Evolutionary conservation across 2,329 filamentous ascomycete species (phyloP), one percentile per base, ranked within the genome.

Genomic region (Beauveria australis): DNA sequence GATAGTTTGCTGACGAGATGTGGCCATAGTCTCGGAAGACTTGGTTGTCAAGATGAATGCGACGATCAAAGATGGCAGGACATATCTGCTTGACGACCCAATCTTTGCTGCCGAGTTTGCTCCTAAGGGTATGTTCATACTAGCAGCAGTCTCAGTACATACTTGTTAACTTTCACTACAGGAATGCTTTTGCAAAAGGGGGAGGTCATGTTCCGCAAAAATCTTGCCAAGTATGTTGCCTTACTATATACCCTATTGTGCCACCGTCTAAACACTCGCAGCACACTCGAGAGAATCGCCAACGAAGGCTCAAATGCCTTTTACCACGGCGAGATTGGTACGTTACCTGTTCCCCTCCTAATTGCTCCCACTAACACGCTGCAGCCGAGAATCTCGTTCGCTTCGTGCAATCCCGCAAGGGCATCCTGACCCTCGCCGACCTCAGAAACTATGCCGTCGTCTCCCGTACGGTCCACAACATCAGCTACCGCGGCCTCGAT

Each of bases 31-130:
- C 2, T 89, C 83, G 3, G 77, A 83, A 59, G 93, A 97, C 70
- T 76, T 92, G 24, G 80, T 91, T 24, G 79, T 78, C 9, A 93
- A 93, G 68, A 93, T 96, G 82, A 70, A 78, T 0, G 76, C 71
- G 47, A 49, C 54, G 14, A 46, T 63, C 40, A n/a, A 51, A 5
- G 59, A 66, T 8, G 65, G 67, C 1, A 64, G 68, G 54, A 77
- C 91, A 66, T 96, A 96, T 67, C 75, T 97, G 0, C 76, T 86
- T 0, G 79, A 89, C 3, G 85, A 97, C 61, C 86, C 88, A 0
- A 83, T 85, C 3, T 97, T 91, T 88, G 91, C 92, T 0, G 72
- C 89, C 53, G 93, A 97, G 70, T 97, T 97, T 75, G 92, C 91
- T 2, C 91, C 91, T 0, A 86, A 92, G 63, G 93, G 79, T 77